These are phyloP conservation scores for Yamagishiella unicocca DNA, from an alignment of 139 green algal genomes.

Conservation along the genomic window DNA sequence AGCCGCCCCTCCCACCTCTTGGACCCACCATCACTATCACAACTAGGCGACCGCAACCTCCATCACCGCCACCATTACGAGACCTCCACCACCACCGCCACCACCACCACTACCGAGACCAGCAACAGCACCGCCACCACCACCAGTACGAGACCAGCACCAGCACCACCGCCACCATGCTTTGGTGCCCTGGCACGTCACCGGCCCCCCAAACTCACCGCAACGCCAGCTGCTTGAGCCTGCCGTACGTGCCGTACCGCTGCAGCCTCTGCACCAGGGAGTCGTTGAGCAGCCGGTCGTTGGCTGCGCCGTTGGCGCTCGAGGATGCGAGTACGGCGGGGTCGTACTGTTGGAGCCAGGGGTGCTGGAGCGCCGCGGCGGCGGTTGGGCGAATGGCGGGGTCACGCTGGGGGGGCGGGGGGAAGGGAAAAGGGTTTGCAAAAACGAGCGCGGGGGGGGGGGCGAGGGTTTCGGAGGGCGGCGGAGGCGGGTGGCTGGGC, in stretches of 20 bases:
- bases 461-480: too few species aligned
- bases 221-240: conserved; percentile 79
- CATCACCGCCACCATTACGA: too few species aligned
- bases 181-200: neutral
- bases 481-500: too few species aligned
- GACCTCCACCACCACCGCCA: too few species aligned
- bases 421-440: neutral
- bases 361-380: conserved; percentile 69
- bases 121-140: too few species aligned
- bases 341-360: conserved; percentile 56
- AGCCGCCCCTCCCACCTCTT: too few species aligned
- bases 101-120: too few species aligned
- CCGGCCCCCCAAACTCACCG: conserved; percentile 36
- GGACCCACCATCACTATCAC: too few species aligned
- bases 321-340: neutral
- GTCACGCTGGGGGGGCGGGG: conserved; percentile 52
- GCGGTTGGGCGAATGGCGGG: conserved; percentile 61
- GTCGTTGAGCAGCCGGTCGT: conserved; percentile 32
- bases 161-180: too few species aligned
- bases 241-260: conserved; percentile 80
- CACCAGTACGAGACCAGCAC: too few species aligned
- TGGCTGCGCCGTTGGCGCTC: neutral
- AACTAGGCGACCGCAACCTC: too few species aligned
- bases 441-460: too few species aligned
- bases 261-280: conserved; percentile 87